Base-by-base conservation (phyloP, 805 yeast genomes). In the Nadsonia fulvescens region DNA sequence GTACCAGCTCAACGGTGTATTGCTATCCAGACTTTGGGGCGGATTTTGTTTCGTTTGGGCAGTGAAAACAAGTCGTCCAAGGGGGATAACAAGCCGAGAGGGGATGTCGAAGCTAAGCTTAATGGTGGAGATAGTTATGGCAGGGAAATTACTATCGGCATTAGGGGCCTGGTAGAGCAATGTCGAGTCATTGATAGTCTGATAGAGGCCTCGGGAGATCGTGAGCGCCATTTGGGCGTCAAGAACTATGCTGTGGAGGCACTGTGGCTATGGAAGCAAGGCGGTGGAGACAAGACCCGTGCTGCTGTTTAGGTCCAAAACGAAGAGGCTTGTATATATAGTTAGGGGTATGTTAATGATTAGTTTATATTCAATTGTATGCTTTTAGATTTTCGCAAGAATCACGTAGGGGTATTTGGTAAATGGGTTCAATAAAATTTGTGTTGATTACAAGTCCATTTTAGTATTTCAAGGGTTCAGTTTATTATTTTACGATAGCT, bases 221-320 rank as follows among this genome's bases (percentile, higher is more conserved):
- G 76, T 25, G 46, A 47, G 8, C 54, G 50, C 10, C 78, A 76
- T 45, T 32, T 83, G 15, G 73, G 83, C 18, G 82, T 82, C 1
- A 57, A 77, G 38, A 76, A 66, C 37, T 78, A 81, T 45, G 92
- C 94, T 1, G 59, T 75, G 15, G 95, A 83, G 37, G 92, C 94
- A 1, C 56, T 83, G 18, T 83, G 93, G 93, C 51, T 83, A 28
- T 79, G 92, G 89, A 71, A 62, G 37, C 37, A 44, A 18, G 43
- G 47, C 12, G 39, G 42, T 7, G 37, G 39, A 8, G 32, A 27
- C 21, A 13, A n/a, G n/a, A n/a, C n/a, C n/a, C n/a, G n/a, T n/a
- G n/a, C n/a, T n/a, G n/a, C n/a, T n/a, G n/a, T n/a, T n/a, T n/a
- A n/a, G n/a, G n/a, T n/a, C n/a, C n/a, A n/a, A n/a, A n/a, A n/a